phyloP scores from a whole-genome alignment of 1,139 yeast genomes.

The Diutina scorzettiae region DNA sequence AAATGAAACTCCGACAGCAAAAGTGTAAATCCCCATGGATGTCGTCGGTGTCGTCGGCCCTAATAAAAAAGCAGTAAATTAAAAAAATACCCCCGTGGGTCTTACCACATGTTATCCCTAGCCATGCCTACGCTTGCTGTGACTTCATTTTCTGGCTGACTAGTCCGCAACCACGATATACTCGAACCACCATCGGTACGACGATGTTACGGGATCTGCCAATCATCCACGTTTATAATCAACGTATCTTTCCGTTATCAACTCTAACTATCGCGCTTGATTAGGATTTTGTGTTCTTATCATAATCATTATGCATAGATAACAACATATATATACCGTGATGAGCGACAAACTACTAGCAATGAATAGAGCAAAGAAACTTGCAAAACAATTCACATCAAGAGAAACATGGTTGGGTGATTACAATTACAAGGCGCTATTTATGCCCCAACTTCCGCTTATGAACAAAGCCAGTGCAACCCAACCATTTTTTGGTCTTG shows the following conservation, averaged over 20 bases:
- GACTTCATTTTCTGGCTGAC: too few relatives aligned
- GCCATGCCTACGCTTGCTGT: too few relatives aligned
- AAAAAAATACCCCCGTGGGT: too few relatives aligned
- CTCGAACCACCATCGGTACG: too few relatives aligned
- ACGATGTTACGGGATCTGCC: too few relatives aligned
- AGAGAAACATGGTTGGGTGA: constrained; percentile 72
- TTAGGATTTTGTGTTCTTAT: background rate
- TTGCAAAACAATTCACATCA: background rate
- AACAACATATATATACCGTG: background rate
- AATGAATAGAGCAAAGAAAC: background rate
- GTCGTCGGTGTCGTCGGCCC: too few relatives aligned
- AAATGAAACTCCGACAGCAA: too few relatives aligned
- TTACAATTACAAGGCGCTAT: constrained; percentile 66
- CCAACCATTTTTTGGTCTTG: constrained; percentile 72
- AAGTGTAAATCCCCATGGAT: too few relatives aligned
- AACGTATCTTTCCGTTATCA: background rate
- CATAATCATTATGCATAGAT: background rate
- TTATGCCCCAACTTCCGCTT: constrained; percentile 70
- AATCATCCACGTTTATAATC: too few relatives aligned
- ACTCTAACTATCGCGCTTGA: background rate
- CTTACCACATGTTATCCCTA: too few relatives aligned
- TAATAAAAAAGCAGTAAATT: too few relatives aligned
- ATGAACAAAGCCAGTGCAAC: constrained; percentile 31
- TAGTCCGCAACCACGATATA: too few relatives aligned
- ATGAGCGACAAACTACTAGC: background rate